Percentiles rank a stretch among this genome's conserved stretches.
Evolutionary conservation across 345 rosid genomes (phyloP).

Genomic region (Ailanthus altissimus): DNA sequence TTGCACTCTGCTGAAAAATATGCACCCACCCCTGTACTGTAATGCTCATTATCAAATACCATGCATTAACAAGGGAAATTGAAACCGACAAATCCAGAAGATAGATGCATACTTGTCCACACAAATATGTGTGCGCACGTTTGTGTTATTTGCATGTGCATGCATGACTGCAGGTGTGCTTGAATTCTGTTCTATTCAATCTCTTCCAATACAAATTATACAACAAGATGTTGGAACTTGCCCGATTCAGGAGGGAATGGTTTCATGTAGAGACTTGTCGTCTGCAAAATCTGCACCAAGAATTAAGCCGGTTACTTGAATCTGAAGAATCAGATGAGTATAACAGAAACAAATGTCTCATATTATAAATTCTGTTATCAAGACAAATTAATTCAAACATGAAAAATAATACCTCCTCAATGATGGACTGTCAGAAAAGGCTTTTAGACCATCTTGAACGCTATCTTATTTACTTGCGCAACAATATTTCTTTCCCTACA

Average conservation of each 20-base stretch:
- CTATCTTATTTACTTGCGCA: constrained; percentile 52
- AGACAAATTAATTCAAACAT: constrained; percentile 2
- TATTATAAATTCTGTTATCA: neutral
- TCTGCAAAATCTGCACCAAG: constrained; percentile 83
- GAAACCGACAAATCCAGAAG: neutral
- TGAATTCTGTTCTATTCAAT: neutral
- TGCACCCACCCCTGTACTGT: constrained; percentile 88
- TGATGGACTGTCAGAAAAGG: constrained; percentile 70
- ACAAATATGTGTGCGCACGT: neutral
- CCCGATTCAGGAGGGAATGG: constrained; percentile 99
- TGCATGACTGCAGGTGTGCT: neutral
- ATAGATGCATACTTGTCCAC: neutral
- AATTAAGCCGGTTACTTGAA: constrained; percentile 88
- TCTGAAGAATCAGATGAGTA: constrained; percentile 44
- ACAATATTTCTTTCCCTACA: constrained; percentile 78
- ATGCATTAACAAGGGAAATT: neutral
- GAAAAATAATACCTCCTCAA: constrained; percentile 72
- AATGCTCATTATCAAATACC: neutral
- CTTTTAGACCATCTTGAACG: constrained; percentile 90
- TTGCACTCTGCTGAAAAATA: constrained; percentile 86
- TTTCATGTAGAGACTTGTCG: constrained; percentile 84
- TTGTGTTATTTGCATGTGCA: neutral
- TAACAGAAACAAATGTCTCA: constrained; percentile 7
- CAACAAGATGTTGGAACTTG: constrained; percentile 27
- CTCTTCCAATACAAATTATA: neutral